Evolutionary conservation across 2,329 filamentous ascomycete species (phyloP).

Genomic region (Pseudodiploospora longispora): DNA sequence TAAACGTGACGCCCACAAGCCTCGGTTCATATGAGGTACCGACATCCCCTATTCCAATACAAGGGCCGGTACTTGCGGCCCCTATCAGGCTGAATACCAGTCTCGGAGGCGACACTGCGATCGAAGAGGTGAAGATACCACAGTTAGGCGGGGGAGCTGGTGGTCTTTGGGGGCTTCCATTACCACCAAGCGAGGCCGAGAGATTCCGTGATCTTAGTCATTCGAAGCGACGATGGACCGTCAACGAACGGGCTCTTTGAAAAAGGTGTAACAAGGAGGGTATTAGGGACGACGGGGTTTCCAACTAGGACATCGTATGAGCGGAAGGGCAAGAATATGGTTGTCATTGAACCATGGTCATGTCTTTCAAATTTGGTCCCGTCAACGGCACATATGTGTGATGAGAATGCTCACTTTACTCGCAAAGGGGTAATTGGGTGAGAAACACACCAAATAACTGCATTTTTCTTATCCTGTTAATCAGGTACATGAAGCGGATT

Average conservation of each 20-base stretch:
- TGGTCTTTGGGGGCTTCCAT: conserved; percentile 38
- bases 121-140: conserved; percentile 23
- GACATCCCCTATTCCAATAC: conserved; percentile 9
- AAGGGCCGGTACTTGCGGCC: conserved; percentile 23
- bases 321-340: no score
- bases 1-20: neutral
- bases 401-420: no score
- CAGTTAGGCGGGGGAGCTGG: conserved; percentile 30
- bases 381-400: no score
- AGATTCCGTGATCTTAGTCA: conserved; percentile 36
- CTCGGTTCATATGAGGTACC: neutral
- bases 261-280: neutral
- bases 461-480: no score
- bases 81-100: conserved; percentile 29
- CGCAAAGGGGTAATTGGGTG: no score
- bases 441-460: no score
- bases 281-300: no score
- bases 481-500: no score
- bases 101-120: conserved; percentile 20
- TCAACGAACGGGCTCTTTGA: conserved; percentile 36
- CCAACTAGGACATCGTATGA: no score
- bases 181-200: conserved; percentile 37
- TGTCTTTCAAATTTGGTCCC: no score
- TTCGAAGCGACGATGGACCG: conserved; percentile 48
- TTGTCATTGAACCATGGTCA: no score